Evolutionary conservation across 1,284 basidiomycete genomes (phyloP).

Genomic region (Ganoderma sinense): DNA sequence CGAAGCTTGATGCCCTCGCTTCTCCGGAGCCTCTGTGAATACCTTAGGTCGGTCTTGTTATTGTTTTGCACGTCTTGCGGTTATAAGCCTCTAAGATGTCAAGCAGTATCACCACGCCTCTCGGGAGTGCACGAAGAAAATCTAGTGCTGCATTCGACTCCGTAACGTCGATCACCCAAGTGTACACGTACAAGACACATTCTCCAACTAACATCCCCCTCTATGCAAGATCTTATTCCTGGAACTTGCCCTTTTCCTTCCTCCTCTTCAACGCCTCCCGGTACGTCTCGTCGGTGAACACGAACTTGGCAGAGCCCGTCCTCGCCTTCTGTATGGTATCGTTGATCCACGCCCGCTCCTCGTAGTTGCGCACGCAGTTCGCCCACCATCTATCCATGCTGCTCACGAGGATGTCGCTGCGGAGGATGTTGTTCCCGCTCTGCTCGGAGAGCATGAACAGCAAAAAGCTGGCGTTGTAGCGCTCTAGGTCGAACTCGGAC

Average conservation of each 20-base stretch:
- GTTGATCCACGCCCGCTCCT: conserved; percentile 64
- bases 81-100: not conserved
- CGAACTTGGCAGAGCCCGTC: conserved; percentile 40
- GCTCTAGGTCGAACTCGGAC: conserved; percentile 72
- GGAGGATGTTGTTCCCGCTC: conserved; percentile 63
- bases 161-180: too few species aligned
- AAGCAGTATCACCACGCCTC: not conserved
- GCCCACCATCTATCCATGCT: conserved; percentile 85
- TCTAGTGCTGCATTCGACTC: not conserved
- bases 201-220: not conserved
- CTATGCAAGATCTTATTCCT: conserved; percentile 16
- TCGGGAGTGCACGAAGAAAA: not conserved
- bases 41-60: not conserved
- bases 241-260: conserved; percentile 40
- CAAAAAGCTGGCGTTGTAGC: conserved; percentile 69
- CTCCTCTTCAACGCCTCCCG: conserved; percentile 53
- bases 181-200: conserved; percentile 1
- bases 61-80: not conserved
- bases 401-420: conserved; percentile 52
- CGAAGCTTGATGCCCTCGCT: conserved; percentile 53
- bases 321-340: conserved; percentile 57
- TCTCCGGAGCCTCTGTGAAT: conserved; percentile 7
- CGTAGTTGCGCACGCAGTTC: conserved; percentile 70
- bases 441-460: conserved; percentile 76
- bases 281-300: conserved; percentile 68